Conservation (phyloP, 208 protist genomes). For the Acanthamoeba sp. region DNA sequence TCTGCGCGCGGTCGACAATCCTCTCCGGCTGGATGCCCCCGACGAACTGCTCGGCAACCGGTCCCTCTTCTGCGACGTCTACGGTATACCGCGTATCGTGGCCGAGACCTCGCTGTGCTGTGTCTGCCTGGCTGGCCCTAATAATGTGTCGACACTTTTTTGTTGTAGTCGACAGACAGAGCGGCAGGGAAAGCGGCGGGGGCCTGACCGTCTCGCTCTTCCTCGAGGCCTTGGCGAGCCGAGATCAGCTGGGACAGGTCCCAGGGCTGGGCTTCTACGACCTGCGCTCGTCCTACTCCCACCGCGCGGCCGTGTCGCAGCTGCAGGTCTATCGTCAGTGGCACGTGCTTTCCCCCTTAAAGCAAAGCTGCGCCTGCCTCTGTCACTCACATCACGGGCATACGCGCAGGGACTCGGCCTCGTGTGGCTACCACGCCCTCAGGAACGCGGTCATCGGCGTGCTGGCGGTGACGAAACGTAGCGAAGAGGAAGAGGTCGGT, state of each 20-base stretch:
- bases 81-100: neutral
- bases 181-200: too few species aligned
- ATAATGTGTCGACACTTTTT: neutral
- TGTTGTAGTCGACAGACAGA: neutral
- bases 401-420: neutral
- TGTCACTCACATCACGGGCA: neutral
- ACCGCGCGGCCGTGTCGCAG: neutral
- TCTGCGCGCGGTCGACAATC: neutral
- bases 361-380: neutral
- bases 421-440: slow-evolving; percentile 9
- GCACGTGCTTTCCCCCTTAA: neutral
- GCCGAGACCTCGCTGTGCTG: too few species aligned
- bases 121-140: neutral
- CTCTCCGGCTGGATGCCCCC: neutral
- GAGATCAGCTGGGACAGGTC: neutral
- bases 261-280: neutral
- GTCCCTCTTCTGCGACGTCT: neutral
- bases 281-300: neutral
- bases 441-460: slow-evolving; percentile 55
- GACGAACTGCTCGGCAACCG: neutral
- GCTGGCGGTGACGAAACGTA: neutral
- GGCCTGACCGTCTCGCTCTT: neutral
- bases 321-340: slow-evolving; percentile 28
- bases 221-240: neutral
- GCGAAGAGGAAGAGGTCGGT: neutral